Evolutionary conservation across 352 stramenopile genomes (phyloP), one percentile per base, ranked within the genome.

Genomic region (Globisporangium cylindrosporum): DNA sequence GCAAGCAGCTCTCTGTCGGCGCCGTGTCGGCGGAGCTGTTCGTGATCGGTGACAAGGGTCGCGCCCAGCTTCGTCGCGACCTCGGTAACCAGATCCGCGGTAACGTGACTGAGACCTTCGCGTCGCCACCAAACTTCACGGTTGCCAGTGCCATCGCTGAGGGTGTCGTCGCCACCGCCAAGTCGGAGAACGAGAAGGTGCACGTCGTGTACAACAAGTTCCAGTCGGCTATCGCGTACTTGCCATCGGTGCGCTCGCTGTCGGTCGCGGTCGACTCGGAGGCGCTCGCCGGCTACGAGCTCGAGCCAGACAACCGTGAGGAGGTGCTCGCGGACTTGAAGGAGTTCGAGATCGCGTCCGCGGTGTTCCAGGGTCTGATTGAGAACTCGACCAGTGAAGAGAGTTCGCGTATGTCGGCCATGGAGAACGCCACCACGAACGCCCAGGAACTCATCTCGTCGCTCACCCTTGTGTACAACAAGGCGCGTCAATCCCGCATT

Each of bases 351-450:
- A 73, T 93, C 25, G 85, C 85, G 27, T 86, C 77, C 15, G 85
- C 84, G 41, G 88, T 99, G 67, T 99, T 94, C 86, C 91, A 99
- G 79, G 93, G 86, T 58, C 91, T 99, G 72, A 97, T 99, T 77
- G 97, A 99, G 83, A 98, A 93, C 78, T 96, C 96, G 71, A 98
- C 97, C 66, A 97, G 93, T 59, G 98, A 99, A 83, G 95, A 99
- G 81, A 96, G 87, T 32, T 98, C 97, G 74, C 95, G 98, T 77
- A 99, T 99, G 97, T 97, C 96, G 71, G 97, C 97, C 57, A 99
- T 99, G 97, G 97, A 99, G 79, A 99, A 99, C 76, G 97, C 97
- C 54, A 98, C 95, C 43, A 99, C 98, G 78, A 99, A 99, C 81
- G 98, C 97, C 25, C 83, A 93, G 69, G 97, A 99, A 57, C 93